Evolutionary conservation across 2,329 filamentous ascomycete genomes (phyloP), one percentile per base, ranked within the genome.

Genomic region (Paramyrothecium sp.): DNA sequence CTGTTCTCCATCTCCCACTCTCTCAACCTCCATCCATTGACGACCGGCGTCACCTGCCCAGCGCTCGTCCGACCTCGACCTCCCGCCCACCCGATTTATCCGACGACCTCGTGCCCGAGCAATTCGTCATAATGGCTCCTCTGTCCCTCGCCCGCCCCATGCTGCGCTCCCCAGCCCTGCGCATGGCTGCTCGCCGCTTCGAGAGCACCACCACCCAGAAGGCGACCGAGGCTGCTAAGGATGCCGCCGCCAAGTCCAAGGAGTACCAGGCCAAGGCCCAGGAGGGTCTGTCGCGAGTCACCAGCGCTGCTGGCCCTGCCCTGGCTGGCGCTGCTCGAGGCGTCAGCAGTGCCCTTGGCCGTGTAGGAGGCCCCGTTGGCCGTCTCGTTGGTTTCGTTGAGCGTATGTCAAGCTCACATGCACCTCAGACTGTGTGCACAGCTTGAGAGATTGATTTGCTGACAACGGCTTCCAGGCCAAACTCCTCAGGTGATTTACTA

Each of bases 401-500:
- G 84, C 89, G 95, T 98, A 85, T 79, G 92, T 81, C 26, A 4
- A 19, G n/a, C 55, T 58, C 30, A 5, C 26, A 30, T 10, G 26
- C 10, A 30, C 5, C 10, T 4, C 26, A 30, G 3, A 54, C 47
- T 21, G 38, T 53, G 21, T 16, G 13, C 30, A 13, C 20, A 19
- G 13, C 13, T 7, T 44, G 3, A 16, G 13, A 17, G 5, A 44
- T 19, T 44, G 38, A 44, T 19, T 44, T 44, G 38, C 13, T 17
- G 38, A 19, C 26, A 10, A 10, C 26, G 4, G 4, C 26, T 46
- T 17, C 58, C 72, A 97, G 94, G 88, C 76, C 84, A 95, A 80
- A 86, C 93, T 66, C 95, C 95, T 67, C 88, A 88, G 61, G 89
- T 92, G 63, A 73, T 96, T 73, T 97, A 97, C 86, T 99, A 98